Percentiles rank a stretch among this genome's conserved stretches.
These are phyloP conservation scores for Erysiphe neolycopersici DNA, from an alignment of 2,329 filamentous ascomycete species.

Conservation along the genomic window DNA sequence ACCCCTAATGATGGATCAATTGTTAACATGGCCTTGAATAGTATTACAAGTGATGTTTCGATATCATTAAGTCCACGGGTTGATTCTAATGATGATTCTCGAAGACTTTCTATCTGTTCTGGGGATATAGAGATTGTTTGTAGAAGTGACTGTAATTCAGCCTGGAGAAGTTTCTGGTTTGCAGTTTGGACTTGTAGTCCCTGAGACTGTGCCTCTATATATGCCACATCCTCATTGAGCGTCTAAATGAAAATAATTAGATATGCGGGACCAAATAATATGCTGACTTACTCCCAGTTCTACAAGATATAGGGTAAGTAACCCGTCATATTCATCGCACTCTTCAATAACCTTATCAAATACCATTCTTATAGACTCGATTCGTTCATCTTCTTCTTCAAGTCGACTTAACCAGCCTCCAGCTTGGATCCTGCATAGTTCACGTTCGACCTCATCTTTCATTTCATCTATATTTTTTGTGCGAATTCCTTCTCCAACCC, in stretches of 20 bases:
- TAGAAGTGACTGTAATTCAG: conserved; percentile 68
- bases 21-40: conserved; percentile 82
- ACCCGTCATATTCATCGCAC: conserved; percentile 85
- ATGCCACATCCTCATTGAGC: conserved; percentile 81
- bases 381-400: conserved; percentile 68
- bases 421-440: conserved; percentile 73
- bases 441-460: conserved; percentile 59
- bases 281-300: conserved; percentile 50
- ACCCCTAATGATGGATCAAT: conserved; percentile 59
- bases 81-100: conserved; percentile 45
- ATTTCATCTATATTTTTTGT: conserved; percentile 53
- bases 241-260: conserved; percentile 26
- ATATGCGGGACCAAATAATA: conserved; percentile 1
- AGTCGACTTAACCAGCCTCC: conserved; percentile 73
- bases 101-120: conserved; percentile 46
- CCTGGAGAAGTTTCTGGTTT: conserved; percentile 76
- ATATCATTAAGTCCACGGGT: conserved; percentile 46
- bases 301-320: conserved; percentile 81
- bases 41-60: conserved; percentile 46
- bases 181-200: conserved; percentile 91
- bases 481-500: conserved; percentile 54
- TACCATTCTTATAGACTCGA: conserved; percentile 60
- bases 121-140: conserved; percentile 72
- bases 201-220: conserved; percentile 91
- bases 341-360: conserved; percentile 80